Evolutionary conservation across 371 early-diverging fungal genomes (phyloP).

Genomic region (Catenaria anguillulae): DNA sequence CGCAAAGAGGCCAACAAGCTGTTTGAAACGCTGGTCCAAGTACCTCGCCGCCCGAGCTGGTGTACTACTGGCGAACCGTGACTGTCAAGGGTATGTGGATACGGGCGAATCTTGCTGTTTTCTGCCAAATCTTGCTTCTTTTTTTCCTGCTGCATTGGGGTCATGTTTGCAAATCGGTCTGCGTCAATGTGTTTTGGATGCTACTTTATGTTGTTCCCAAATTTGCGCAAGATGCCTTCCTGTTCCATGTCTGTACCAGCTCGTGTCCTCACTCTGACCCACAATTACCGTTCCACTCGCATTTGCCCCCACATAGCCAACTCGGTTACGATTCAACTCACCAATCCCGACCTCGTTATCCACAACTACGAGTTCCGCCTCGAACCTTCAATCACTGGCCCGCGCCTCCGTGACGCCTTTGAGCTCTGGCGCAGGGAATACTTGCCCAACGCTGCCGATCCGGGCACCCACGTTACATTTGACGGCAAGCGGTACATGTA

Average conservation of each 20-base stretch:
- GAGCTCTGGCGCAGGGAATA: not conserved
- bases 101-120: too few species aligned
- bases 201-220: not conserved
- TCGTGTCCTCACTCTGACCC: not conserved
- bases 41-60: not conserved
- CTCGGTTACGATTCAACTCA: not conserved
- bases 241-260: not conserved
- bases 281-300: too few species aligned
- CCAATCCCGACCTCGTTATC: not conserved
- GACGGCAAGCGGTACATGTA: not conserved
- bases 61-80: not conserved
- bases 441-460: not conserved
- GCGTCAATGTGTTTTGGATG: too few species aligned
- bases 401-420: not conserved
- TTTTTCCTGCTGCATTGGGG: too few species aligned
- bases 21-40: not conserved
- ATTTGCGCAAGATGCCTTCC: too few species aligned
- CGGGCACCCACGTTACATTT: not conserved
- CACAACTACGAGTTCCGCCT: not conserved
- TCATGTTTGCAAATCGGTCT: too few species aligned
- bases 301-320: too few species aligned
- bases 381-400: not conserved
- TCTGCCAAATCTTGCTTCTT: not conserved
- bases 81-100: too few species aligned
- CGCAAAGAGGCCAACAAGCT: not conserved